Conservation (phyloP, 2,329 filamentous ascomycete species). For the Cytospora chrysosperma region DNA sequence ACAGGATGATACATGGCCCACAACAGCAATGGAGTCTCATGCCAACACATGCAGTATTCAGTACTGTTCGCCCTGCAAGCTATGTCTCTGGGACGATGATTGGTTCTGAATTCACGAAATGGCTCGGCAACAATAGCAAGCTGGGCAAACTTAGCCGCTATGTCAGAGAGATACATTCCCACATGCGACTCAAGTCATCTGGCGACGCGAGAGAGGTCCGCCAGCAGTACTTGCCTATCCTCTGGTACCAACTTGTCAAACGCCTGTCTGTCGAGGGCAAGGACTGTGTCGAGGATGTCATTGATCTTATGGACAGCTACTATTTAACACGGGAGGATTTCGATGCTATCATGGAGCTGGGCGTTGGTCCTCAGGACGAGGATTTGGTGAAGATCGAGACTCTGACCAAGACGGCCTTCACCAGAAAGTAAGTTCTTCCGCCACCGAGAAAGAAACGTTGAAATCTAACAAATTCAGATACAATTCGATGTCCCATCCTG, state of each 20-base stretch:
- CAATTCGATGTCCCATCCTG: constrained; percentile 79
- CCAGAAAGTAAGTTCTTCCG: constrained; percentile 67
- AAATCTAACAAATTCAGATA: constrained; percentile 55
- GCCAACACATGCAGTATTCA: constrained; percentile 94
- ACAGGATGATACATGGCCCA: constrained; percentile 96
- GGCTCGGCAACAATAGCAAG: constrained; percentile 96
- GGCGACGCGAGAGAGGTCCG: constrained; percentile 92
- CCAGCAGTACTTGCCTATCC: constrained; percentile 86
- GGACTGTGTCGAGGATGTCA: constrained; percentile 77
- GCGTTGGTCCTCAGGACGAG: constrained; percentile 80
- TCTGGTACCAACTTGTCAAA: constrained; percentile 80
- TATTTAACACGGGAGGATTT: constrained; percentile 94
- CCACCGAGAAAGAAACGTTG: constrained; percentile 17
- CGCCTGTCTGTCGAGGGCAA: constrained; percentile 76
- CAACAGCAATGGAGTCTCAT: constrained; percentile 99
- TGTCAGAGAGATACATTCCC: constrained; percentile 91
- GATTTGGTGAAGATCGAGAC: constrained; percentile 74
- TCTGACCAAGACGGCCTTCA: constrained; percentile 87
- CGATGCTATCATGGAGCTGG: constrained; percentile 87
- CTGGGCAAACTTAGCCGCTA: constrained; percentile 73
- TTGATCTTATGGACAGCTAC: constrained; percentile 96
- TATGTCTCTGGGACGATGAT: constrained; percentile 78
- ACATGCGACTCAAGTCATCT: constrained; percentile 89
- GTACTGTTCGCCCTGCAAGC: constrained; percentile 87
- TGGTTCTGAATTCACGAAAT: constrained; percentile 77